Evolutionary conservation across 495 filamentous ascomycete genomes (phyloP), one percentile per base, ranked within the genome.

Genomic region (Bryoglossum gracile): DNA sequence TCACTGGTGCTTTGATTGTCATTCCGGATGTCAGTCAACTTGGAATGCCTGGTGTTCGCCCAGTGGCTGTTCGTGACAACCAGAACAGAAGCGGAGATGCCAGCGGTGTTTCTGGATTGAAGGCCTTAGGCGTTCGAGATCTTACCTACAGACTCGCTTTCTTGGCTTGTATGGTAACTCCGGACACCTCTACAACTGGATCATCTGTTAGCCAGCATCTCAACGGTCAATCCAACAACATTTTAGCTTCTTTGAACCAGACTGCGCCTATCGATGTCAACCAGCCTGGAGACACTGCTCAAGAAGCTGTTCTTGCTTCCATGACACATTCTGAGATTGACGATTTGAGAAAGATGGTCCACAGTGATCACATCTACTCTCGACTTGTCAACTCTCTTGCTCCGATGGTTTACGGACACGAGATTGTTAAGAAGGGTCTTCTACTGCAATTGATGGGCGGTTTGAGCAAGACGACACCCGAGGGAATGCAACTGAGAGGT

Each of bases 101-200:
- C 16, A 72, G 63, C 34, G 92, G 92, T 46, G 86, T 99, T 14
- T 82, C 80, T 32, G 92, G 92, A 10, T 71, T 99, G 13, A 95
- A 96, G 61, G 78, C 89, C 8, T 75, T 99, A 11, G 92, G 92
- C 67, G 92, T 96, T 13, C 82, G 92, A 48, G 92, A 99, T 64
- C 67, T 99, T 44, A 96, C 94, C 9, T 99, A 99, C 65, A 81
- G 90, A n/a, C 74, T 99, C 57, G 92, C 94, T 19, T 99, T 99
- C 74, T 74, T 99, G 8, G 81, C 91, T 30, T 95, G 88, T 67
- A 97, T 99, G 92, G 87, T 96, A 4, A 94, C 84, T 0, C 88
- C 91, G 2, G 94, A 97, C 61, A 84, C 81, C 4, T 84, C 85
- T 1, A 88, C 90, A 0, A 81, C 82, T 16, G 83, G 83, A 18